Base-by-base conservation (phyloP, 2,329 filamentous ascomycete genomes). In the Talaromyces funiculosus region DNA sequence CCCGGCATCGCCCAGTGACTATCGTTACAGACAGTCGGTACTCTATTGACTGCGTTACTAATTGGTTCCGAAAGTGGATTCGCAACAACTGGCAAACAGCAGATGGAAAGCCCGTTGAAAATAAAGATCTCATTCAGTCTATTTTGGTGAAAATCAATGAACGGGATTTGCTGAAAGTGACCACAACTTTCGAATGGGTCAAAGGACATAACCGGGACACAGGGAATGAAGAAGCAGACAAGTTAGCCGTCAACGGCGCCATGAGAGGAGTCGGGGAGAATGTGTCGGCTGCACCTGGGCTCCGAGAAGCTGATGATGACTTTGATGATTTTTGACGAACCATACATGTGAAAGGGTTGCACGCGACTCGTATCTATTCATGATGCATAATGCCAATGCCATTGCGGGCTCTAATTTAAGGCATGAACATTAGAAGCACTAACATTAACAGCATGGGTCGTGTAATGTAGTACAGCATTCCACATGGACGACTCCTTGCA, bases 21-120 rank as follows among this genome's bases (percentile, higher is more conserved):
- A 95, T 99, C 65, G 83, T 87, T 71, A 92, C 87, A n/a, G 94
- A 99, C 76, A 94, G 90, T 74, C 86, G 87, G 69, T 97, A 97
- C 76, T 84, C 90, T 1, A 96, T 97, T 74, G 88, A 92, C 66
- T 97, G 93, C 70, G 85, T 92, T 26, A 96, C 88, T 0, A 82
- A 86, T 47, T 99, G 94, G 93, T 92, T 86, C 69, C 74, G 77
- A 22, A 86, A 83, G 60, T 97, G 94, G 94, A 80, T 85, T 64
- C 81, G 76, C 60, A 88, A 93, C 67, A 82, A 82, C 5, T 99
- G 93, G 93, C 83, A 82, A 70, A 96, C 86, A n/a, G 77, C 84
- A 3, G 77, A 81, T 0, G 85, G 86, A 9, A 88, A 87, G 62
- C 76, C 83, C 0, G 93, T 97, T 7, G 88, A 92, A 78, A 97